Evolutionary conservation across 2,329 filamentous ascomycete species (phyloP), one percentile per base, ranked within the genome.

Genomic region (Colletotrichum magnum): DNA sequence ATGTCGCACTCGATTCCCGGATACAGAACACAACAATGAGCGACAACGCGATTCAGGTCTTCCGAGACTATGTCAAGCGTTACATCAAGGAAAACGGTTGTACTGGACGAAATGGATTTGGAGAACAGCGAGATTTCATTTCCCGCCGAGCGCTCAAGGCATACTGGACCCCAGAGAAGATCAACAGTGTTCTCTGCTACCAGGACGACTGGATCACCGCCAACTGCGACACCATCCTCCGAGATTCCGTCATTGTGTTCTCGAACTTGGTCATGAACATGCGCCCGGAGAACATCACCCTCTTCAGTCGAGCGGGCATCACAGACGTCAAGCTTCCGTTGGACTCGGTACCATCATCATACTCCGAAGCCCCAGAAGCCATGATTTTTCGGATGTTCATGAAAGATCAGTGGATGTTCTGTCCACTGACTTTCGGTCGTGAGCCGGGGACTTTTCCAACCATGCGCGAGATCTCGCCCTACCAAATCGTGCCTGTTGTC

Each of bases 341-440:
- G 1, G 12, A 2, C 10, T 28, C 51, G 0, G 28, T 28, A 28
- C 60, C 51, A 1, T 10, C 24, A 0, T 16, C 26, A 2, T 56
- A 48, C 9, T 15, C 10, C 1, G 60, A 56, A 6, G n/a, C 58
- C 0, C 0, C 3, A 10, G 16, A 39, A 28, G 24, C 16, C 9
- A 12, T 12, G 2, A 21, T 41, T 0, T 57, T 64, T 21, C 10
- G n/a, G 13, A 5, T 16, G 1, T 64, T 64, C 21, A n/a, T 39
- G 5, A 57, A 64, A 13, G 5, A 6, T 6, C 60, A 64, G 43
- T 64, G 60, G 60, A 57, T 2, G 1, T 64, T 64, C 5, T 64
- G 18, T 4, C 60, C 60, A 2, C 2, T 64, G 26, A 5, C 2
- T 0, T 41, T 64, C 13, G n/a, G 36, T 0, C 2, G 15, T 7